phyloP scores from a whole-genome alignment of 2,329 filamentous ascomycete species.

The Aspergillus japonicus region DNA sequence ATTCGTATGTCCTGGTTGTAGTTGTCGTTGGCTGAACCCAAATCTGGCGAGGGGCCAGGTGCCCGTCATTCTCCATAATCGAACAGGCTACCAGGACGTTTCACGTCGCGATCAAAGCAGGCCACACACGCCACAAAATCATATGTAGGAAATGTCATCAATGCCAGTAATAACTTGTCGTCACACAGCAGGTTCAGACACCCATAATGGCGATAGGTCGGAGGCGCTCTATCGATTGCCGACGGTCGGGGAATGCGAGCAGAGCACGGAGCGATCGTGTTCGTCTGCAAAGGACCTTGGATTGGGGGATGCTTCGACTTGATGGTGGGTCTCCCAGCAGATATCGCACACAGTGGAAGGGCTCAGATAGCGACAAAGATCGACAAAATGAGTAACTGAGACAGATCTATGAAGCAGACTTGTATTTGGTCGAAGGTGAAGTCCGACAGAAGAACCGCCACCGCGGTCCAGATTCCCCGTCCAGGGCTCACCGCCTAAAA shows the following conservation, averaged over 20 bases:
- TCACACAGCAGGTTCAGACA: not conserved
- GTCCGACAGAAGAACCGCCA: not conserved
- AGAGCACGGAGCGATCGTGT: not conserved
- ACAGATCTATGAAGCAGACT: not conserved
- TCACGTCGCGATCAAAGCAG: conserved; percentile 16
- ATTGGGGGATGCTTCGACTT: not conserved
- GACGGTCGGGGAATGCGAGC: not conserved
- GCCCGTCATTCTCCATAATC: conserved; percentile 36
- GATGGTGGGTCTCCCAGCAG: not conserved
- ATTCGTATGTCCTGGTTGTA: conserved; percentile 34
- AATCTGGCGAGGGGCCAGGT: conserved; percentile 40
- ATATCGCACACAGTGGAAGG: not conserved
- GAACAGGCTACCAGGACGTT: conserved; percentile 15
- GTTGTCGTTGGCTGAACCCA: conserved; percentile 42
- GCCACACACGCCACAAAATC: conserved; percentile 15
- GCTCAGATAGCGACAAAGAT: not conserved
- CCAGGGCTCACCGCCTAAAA: not conserved
- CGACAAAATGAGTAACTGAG: not conserved
- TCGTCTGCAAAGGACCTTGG: not conserved
- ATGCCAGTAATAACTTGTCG: not conserved
- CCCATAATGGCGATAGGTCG: not conserved
- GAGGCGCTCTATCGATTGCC: not conserved
- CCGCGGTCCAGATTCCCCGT: not conserved
- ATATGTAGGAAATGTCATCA: conserved; percentile 13
- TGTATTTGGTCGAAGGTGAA: not conserved